phyloP scores from a whole-genome alignment of 2,329 filamentous ascomycete species.

The Exophiala sideris region DNA sequence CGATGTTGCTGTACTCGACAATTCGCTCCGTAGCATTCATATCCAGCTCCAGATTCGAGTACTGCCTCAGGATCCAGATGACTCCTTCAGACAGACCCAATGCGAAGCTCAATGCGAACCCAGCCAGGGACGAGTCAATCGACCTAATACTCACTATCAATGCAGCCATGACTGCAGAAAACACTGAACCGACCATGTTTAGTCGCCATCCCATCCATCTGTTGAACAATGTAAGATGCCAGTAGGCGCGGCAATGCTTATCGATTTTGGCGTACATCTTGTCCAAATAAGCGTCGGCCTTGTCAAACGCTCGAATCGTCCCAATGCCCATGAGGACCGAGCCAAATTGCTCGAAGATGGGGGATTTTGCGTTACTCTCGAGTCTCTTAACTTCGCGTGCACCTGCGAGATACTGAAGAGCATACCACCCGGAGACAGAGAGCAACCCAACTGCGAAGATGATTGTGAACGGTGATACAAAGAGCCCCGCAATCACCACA shows the following conservation, averaged over 20 bases:
- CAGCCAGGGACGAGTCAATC: slow-evolving; percentile 68
- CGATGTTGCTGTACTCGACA: slow-evolving; percentile 68
- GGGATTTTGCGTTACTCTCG: slow-evolving; percentile 72
- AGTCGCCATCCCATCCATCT: slow-evolving; percentile 75
- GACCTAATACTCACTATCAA: slow-evolving; percentile 60
- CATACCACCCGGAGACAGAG: slow-evolving; percentile 56
- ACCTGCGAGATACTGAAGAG: slow-evolving; percentile 62
- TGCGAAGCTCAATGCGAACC: slow-evolving; percentile 72
- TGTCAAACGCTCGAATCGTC: slow-evolving; percentile 73
- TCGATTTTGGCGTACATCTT: slow-evolving; percentile 70
- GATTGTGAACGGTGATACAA: slow-evolving; percentile 67
- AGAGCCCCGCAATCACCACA: slow-evolving; percentile 62
- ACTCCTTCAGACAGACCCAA: slow-evolving; percentile 65
- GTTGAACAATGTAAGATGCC: slow-evolving; percentile 69
- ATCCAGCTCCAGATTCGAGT: slow-evolving; percentile 68
- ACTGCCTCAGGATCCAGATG: slow-evolving; percentile 64
- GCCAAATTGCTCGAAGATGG: slow-evolving; percentile 76
- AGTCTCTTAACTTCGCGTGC: slow-evolving; percentile 73
- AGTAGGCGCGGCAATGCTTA: slow-evolving; percentile 62
- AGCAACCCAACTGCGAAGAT: slow-evolving; percentile 60
- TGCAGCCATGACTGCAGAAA: slow-evolving; percentile 62
- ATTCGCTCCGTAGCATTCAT: slow-evolving; percentile 78
- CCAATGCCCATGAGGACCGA: slow-evolving; percentile 68
- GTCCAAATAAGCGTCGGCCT: slow-evolving; percentile 62
- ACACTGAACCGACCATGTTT: slow-evolving; percentile 65